Evolutionary conservation across 2,329 filamentous ascomycete species (phyloP), one percentile per base, ranked within the genome.

Genomic region (Aspergillus sp.): DNA sequence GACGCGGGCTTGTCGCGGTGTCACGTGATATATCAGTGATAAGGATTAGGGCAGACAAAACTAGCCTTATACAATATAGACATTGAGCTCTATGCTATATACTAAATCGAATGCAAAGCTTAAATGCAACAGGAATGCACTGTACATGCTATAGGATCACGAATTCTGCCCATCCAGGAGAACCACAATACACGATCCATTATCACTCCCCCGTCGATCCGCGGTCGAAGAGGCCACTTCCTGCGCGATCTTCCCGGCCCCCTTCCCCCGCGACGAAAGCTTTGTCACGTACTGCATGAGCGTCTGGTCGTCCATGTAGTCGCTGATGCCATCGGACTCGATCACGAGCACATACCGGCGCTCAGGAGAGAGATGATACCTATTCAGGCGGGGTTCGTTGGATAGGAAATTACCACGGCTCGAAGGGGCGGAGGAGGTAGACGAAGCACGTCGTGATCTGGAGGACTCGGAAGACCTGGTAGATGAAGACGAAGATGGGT

Each of bases 261-360:
- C 46, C 41, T 48, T 54, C 19, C 64, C 64, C 30, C 52, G 55
- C 53, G 54, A 55, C 42, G 60, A 56, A 42, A 60, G 42, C 32
- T 57, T 58, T 51, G 62, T 59, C 43, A 67, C 59, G 48, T 64
- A 56, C 30, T 59, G 55, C 28, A 64, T 55, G 44, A 67, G 48
- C 9, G 44, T 49, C 28, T 46, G 46, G 29, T 67, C 64, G 9
- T 64, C 60, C 4, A 54, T 57, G 4, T 44, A 47, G 46, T 63
- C 58, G 41, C 52, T 59, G 35, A 67, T 56, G 5, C 63, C 64
- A 41, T 67, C 63, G 19, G 63, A 64, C 19, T 48, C 53, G 34
- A 64, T 52, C 8, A 66, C 43, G 7, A 66, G 48, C 10, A 63
- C 33, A 47, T 63, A 66, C 35, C 61, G 59, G 28, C 47, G 52